These are phyloP conservation scores for Podospora appendiculata DNA, from an alignment of 495 filamentous ascomycete species.

Conservation along the genomic window DNA sequence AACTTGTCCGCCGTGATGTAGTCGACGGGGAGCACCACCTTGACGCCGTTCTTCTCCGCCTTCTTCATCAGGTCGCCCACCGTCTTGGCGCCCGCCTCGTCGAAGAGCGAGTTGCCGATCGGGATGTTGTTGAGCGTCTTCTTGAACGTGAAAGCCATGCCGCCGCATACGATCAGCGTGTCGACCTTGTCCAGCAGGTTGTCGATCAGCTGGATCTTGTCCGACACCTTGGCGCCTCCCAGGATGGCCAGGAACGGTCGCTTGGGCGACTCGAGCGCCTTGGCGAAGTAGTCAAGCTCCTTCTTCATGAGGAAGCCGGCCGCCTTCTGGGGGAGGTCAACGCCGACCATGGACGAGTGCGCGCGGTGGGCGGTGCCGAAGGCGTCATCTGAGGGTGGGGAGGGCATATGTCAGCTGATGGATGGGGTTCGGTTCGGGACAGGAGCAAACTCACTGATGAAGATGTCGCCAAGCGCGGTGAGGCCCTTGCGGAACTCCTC, in stretches of 20 bases:
- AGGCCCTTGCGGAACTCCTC: constrained; percentile 90
- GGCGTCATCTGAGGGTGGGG: constrained; percentile 65
- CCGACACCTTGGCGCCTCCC: constrained; percentile 94
- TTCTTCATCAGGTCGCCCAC: constrained; percentile 84
- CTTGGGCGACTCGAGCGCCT: constrained; percentile 88
- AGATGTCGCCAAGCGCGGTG: constrained; percentile 91
- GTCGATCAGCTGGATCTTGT: constrained; percentile 99
- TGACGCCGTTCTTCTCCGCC: constrained; percentile 91
- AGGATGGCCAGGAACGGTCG: constrained; percentile 98
- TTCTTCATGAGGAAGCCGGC: constrained; percentile 99
- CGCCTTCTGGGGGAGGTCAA: constrained; percentile 91
- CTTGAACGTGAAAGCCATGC: constrained; percentile 99
- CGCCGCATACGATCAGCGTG: constrained; percentile 92
- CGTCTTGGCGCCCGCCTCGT: constrained; percentile 90
- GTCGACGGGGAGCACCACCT: constrained; percentile 89
- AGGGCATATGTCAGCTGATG: not conserved
- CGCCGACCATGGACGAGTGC: constrained; percentile 98
- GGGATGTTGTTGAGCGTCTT: constrained; percentile 85
- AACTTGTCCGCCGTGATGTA: constrained; percentile 97
- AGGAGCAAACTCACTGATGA: constrained; percentile 69
- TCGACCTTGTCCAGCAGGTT: constrained; percentile 97
- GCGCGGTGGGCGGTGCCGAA: constrained; percentile 98
- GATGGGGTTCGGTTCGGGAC: not conserved
- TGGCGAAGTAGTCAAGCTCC: constrained; percentile 98
- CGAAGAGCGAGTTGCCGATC: constrained; percentile 90